phyloP scores from a whole-genome alignment of 1,284 basidiomycete species.

The Malassezia vespertilionis region DNA sequence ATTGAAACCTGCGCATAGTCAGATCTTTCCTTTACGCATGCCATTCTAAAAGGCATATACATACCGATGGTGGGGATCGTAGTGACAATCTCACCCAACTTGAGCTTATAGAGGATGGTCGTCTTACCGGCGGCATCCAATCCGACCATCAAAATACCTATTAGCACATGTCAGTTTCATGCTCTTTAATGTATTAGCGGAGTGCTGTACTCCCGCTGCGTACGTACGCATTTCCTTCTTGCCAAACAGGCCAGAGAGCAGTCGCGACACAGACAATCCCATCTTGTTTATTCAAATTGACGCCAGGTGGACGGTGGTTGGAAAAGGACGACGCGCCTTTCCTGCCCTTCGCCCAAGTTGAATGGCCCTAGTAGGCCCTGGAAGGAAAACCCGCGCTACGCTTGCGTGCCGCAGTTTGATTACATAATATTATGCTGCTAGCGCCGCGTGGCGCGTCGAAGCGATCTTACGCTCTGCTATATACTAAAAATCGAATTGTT shows the following conservation, averaged over 20 bases:
- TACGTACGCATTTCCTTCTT: slow-evolving; percentile 47
- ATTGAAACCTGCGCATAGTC: slow-evolving; percentile 51
- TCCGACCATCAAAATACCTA: slow-evolving; percentile 60
- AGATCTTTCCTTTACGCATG: neutral
- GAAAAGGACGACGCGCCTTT: slow-evolving; percentile 9
- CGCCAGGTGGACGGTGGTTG: slow-evolving; percentile 5
- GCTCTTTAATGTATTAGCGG: neutral
- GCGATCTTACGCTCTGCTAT: slow-evolving; percentile 11
- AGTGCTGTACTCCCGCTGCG: neutral
- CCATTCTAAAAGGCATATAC: slow-evolving; percentile 1
- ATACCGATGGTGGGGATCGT: slow-evolving; percentile 86
- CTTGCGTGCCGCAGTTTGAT: slow-evolving; percentile 19
- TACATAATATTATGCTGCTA: slow-evolving; percentile 4
- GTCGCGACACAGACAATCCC: slow-evolving; percentile 46
- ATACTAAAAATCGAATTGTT: no score
- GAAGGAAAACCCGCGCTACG: no score
- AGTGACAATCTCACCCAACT: slow-evolving; percentile 98
- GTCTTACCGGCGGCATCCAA: slow-evolving; percentile 78
- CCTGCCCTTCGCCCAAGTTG: neutral
- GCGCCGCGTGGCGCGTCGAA: neutral
- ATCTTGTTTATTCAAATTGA: slow-evolving; percentile 22
- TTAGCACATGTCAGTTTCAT: slow-evolving; percentile 1
- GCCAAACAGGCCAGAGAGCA: slow-evolving; percentile 47
- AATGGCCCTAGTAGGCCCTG: slow-evolving; percentile 6
- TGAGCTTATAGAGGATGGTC: slow-evolving; percentile 94